A percentile compares a stretch with the other conserved stretches of the same genome.
Evolutionary conservation across 2,329 filamentous ascomycete species (phyloP).

Genomic region (Colletotrichum trifolii): DNA sequence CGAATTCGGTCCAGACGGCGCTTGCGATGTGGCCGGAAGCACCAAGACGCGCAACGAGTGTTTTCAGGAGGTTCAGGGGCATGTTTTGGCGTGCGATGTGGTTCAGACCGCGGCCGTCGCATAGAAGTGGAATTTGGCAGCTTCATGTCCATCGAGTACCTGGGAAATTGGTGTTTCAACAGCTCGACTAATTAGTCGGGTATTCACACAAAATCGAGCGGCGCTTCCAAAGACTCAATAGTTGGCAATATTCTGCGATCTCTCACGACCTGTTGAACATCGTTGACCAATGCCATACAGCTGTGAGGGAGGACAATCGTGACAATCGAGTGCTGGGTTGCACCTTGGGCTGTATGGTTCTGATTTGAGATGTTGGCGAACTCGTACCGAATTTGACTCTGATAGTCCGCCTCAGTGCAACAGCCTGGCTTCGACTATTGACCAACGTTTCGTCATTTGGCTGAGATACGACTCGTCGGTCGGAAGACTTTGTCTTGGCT

Average conservation of each 20-base stretch:
- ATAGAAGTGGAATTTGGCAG: conserved; percentile 14
- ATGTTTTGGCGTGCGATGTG: conserved; percentile 28
- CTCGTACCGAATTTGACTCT: conserved; percentile 8
- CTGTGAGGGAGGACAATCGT: background rate
- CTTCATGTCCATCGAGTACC: conserved; percentile 8
- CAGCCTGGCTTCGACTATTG: background rate
- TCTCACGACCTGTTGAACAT: conserved; percentile 1
- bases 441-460: conserved; percentile 15
- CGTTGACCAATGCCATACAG: background rate
- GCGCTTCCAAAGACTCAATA: background rate
- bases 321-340: background rate
- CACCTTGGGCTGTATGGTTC: background rate
- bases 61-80: conserved; percentile 26
- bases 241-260: conserved; percentile 6
- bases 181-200: background rate
- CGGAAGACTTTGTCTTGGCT: conserved; percentile 21
- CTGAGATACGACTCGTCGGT: background rate
- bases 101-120: conserved; percentile 19
- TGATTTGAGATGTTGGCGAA: conserved; percentile 1
- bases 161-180: conserved; percentile 2
- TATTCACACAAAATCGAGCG: background rate
- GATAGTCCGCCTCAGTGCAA: too few species aligned
- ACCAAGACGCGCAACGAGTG: conserved; percentile 11
- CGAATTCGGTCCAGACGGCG: background rate
- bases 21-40: conserved; percentile 13